A percentile compares a stretch with the other conserved stretches of the same genome.
Conservation (phyloP, 768 basidiomycete species). For the Mycena filopes region DNA sequence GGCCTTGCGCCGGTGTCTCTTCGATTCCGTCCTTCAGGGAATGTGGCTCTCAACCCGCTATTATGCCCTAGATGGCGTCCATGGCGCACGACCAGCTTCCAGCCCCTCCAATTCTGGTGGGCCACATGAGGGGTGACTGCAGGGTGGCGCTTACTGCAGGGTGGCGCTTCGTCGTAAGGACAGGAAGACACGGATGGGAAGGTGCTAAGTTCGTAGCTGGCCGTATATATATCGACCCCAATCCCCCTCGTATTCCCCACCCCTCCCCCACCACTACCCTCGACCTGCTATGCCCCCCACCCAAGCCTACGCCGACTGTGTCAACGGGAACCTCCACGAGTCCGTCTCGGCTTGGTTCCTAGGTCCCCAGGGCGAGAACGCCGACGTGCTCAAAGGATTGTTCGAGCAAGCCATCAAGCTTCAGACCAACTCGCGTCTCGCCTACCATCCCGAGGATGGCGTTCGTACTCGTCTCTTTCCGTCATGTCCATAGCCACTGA, state of each 20-base stretch:
- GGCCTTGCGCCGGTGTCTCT: slow-evolving; percentile 4
- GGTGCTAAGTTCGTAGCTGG: background rate
- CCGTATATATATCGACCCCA: slow-evolving; percentile 16
- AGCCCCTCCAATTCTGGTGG: slow-evolving; percentile 11
- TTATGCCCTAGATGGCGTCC: background rate
- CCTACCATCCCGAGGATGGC: slow-evolving; percentile 45
- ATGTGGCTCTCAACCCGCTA: slow-evolving; percentile 13
- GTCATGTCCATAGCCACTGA: slow-evolving; percentile 21
- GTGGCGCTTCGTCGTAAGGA: too few species aligned
- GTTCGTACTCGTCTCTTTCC: slow-evolving; percentile 37
- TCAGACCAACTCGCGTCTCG: slow-evolving; percentile 36
- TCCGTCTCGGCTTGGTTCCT: slow-evolving; percentile 51
- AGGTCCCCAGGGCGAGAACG: slow-evolving; percentile 52
- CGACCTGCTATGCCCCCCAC: slow-evolving; percentile 18
- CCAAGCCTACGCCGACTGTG: slow-evolving; percentile 22
- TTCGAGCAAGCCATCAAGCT: slow-evolving; percentile 40
- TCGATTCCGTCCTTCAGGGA: slow-evolving; percentile 12
- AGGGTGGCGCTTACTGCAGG: slow-evolving; percentile 8
- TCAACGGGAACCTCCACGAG: slow-evolving; percentile 29
- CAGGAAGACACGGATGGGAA: too few species aligned
- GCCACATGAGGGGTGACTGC: slow-evolving; percentile 20
- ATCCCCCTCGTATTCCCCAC: slow-evolving; percentile 19
- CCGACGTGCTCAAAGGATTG: slow-evolving; percentile 37
- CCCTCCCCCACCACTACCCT: slow-evolving; percentile 8
- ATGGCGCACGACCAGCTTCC: background rate